Percentiles rank a stretch among this genome's conserved stretches.
phyloP scores from a whole-genome alignment of 257 asterid genomes.

The Plantago major region DNA sequence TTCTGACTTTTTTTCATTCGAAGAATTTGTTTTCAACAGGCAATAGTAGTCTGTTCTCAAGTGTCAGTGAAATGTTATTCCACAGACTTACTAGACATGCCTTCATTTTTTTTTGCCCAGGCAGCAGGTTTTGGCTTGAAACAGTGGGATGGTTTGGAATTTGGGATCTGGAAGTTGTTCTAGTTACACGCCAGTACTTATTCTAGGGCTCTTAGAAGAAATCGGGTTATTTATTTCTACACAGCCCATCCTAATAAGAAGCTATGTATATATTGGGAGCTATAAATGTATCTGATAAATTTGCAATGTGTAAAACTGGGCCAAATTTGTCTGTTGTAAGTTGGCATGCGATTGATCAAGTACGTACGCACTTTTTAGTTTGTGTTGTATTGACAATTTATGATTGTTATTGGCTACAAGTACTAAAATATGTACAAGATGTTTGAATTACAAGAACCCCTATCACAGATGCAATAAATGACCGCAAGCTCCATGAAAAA shows the following conservation, averaged over 20 bases:
- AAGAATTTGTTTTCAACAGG: too few relatives aligned
- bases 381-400: too few relatives aligned
- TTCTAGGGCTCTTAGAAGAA: conserved; percentile 13
- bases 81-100: not conserved
- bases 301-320: conserved; percentile 1
- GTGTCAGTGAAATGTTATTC: too few relatives aligned
- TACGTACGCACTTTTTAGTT: too few relatives aligned
- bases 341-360: not conserved
- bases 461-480: too few relatives aligned
- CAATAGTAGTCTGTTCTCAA: too few relatives aligned
- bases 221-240: conserved; percentile 1
- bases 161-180: not conserved
- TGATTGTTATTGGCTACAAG: too few relatives aligned
- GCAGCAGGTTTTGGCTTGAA: conserved; percentile 1
- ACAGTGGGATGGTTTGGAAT: not conserved
- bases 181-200: conserved; percentile 15
- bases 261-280: conserved; percentile 20
- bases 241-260: not conserved
- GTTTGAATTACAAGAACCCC: too few relatives aligned
- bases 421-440: too few relatives aligned
- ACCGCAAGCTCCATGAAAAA: too few relatives aligned
- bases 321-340: not conserved
- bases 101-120: not conserved
- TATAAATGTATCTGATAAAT: conserved; percentile 10
- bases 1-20: too few relatives aligned